These are phyloP conservation scores for Camellia lanceoleosa DNA, from an alignment of 148 eudicot species.

Conservation along the genomic window DNA sequence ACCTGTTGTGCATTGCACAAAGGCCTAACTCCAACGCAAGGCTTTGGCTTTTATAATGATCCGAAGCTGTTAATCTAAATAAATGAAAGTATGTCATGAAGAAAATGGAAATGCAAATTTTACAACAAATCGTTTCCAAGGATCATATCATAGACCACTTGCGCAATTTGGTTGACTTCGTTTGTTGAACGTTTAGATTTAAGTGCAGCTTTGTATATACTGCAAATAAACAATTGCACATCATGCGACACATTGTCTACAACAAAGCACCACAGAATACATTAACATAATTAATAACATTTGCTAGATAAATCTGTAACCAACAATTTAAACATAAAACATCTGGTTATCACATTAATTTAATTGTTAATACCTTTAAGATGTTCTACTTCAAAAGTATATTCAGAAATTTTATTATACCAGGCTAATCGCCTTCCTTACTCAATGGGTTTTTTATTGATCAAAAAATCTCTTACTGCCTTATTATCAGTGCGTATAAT, in stretches of 20 bases:
- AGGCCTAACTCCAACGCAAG: slow-evolving; percentile 76
- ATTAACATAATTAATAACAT: background rate
- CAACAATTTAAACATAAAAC: background rate
- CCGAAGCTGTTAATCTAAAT: slow-evolving; percentile 53
- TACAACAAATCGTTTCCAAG: slow-evolving; percentile 1
- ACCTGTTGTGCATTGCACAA: slow-evolving; percentile 90
- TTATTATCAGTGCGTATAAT: too few relatives aligned
- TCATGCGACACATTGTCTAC: background rate
- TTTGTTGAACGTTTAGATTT: slow-evolving; percentile 44
- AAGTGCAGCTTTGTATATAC: slow-evolving; percentile 68
- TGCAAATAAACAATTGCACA: slow-evolving; percentile 34
- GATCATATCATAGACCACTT: slow-evolving; percentile 47
- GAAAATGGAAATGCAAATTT: slow-evolving; percentile 9
- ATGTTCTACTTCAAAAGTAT: too few relatives aligned
- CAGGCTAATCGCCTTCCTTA: too few relatives aligned
- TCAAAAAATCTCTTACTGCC: too few relatives aligned
- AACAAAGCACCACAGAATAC: background rate
- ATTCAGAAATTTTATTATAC: too few relatives aligned
- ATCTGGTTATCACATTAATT: background rate
- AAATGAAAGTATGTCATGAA: slow-evolving; percentile 14
- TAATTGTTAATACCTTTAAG: too few relatives aligned
- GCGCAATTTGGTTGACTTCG: slow-evolving; percentile 64
- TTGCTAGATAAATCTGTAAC: background rate
- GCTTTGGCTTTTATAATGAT: slow-evolving; percentile 76
- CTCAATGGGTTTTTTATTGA: too few relatives aligned